These are phyloP conservation scores for Acanthamoeba culbertsoni DNA, from an alignment of 208 protist species.

Conservation along the genomic window DNA sequence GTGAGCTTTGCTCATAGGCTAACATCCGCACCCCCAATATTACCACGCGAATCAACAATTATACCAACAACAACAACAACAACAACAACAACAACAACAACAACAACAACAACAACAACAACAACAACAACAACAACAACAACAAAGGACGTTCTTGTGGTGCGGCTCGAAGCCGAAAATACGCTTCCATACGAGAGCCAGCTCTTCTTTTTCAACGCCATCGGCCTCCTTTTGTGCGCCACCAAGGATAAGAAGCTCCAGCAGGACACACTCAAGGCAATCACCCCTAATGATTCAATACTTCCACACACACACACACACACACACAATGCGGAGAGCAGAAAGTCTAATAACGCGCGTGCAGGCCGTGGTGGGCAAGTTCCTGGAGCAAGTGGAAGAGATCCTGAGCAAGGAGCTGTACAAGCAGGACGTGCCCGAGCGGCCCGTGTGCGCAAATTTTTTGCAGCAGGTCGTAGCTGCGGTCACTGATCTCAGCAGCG, in stretches of 20 bases:
- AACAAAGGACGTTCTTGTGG: no score
- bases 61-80: no score
- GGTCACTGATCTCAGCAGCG: neutral
- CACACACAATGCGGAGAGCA: no score
- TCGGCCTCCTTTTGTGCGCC: neutral
- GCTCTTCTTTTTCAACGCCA: slow-evolving; percentile 28
- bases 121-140: no score
- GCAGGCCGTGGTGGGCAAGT: neutral
- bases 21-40: no score
- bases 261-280: slow-evolving; percentile 17
- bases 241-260: slow-evolving; percentile 18
- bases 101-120: no score
- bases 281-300: no score
- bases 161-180: neutral
- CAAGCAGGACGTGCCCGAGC: neutral
- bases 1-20: no score
- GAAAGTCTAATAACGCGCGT: neutral
- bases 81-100: no score
- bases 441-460: neutral
- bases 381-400: neutral
- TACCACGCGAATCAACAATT: no score
- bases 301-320: no score
- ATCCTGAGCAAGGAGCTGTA: slow-evolving; percentile 5
- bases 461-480: neutral
- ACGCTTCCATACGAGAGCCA: neutral